Percentiles rank a stretch among this genome's conserved stretches.
These are phyloP conservation scores for Sarocladiaceae sp. DNA, from an alignment of 2,329 filamentous ascomycete species.

Conservation along the genomic window DNA sequence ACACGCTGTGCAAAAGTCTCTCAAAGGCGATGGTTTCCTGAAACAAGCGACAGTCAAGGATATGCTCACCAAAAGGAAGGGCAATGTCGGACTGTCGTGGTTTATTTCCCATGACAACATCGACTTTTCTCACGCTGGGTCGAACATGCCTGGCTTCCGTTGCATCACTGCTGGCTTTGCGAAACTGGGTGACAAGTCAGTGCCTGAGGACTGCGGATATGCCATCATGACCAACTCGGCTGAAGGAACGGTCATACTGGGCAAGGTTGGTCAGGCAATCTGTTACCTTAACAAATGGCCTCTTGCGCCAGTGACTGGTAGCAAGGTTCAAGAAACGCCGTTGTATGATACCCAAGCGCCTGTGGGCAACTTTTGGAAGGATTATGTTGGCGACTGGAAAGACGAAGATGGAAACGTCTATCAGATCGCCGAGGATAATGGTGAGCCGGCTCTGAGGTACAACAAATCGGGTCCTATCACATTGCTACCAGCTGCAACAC, in stretches of 20 bases:
- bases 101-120: constrained; percentile 11
- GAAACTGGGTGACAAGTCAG: neutral
- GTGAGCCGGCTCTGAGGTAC: neutral
- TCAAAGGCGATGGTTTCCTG: constrained; percentile 14
- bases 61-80: constrained; percentile 16
- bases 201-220: constrained; percentile 15
- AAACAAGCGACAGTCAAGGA: constrained; percentile 10
- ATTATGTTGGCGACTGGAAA: neutral
- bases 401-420: neutral
- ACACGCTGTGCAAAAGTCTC: constrained; percentile 15
- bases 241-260: neutral
- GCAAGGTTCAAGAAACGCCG: neutral
- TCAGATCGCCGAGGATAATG: neutral
- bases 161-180: constrained; percentile 15
- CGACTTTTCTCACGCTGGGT: constrained; percentile 16
- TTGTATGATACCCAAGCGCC: neutral
- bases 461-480: neutral
- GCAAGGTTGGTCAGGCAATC: constrained; percentile 10
- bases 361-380: neutral
- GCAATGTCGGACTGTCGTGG: constrained; percentile 15
- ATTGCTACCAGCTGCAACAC: neutral
- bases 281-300: constrained; percentile 12
- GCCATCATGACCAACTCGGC: constrained; percentile 19
- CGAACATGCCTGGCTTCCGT: constrained; percentile 16
- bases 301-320: neutral